phyloP scores from a whole-genome alignment of 352 stramenopile species.

The Globisporangium acanthophoron region DNA sequence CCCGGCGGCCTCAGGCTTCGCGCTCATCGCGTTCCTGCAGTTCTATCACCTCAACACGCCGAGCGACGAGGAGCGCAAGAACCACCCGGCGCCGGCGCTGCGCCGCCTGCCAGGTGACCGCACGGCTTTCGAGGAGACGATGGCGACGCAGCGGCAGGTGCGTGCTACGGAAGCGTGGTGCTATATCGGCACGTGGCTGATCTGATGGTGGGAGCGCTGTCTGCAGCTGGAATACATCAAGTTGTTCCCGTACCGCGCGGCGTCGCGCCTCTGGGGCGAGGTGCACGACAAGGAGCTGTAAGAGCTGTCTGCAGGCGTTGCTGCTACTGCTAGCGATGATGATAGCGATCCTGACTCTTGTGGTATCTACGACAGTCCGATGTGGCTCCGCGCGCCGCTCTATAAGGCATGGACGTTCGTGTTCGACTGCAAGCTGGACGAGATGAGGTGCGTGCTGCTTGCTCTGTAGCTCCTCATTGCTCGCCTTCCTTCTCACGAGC shows the following conservation, averaged over 20 bases:
- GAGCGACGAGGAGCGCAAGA: conserved; percentile 60
- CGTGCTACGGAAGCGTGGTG: neutral
- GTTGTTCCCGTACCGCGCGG: conserved; percentile 69
- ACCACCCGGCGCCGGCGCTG: conserved; percentile 39
- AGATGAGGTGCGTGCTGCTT: conserved; percentile 42
- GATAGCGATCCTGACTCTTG: neutral
- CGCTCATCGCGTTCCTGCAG: conserved; percentile 67
- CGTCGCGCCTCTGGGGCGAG: conserved; percentile 69
- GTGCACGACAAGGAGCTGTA: conserved; percentile 81
- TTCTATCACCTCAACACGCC: conserved; percentile 62
- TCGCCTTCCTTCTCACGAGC: no score
- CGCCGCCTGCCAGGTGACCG: conserved; percentile 40
- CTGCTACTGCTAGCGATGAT: neutral
- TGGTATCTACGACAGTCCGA: conserved; percentile 22
- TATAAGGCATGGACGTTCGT: conserved; percentile 82
- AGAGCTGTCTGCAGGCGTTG: conserved; percentile 7
- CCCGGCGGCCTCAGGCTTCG: conserved; percentile 53
- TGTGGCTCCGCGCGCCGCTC: conserved; percentile 60
- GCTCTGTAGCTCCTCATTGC: neutral
- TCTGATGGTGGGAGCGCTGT: no score
- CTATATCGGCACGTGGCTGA: neutral
- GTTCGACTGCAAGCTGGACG: conserved; percentile 80
- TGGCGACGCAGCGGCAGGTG: conserved; percentile 63
- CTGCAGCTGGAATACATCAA: conserved; percentile 62
- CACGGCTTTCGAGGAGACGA: conserved; percentile 57